These are phyloP conservation scores for Crithidia thermophila DNA, from an alignment of 208 protist species.

Conservation along the genomic window DNA sequence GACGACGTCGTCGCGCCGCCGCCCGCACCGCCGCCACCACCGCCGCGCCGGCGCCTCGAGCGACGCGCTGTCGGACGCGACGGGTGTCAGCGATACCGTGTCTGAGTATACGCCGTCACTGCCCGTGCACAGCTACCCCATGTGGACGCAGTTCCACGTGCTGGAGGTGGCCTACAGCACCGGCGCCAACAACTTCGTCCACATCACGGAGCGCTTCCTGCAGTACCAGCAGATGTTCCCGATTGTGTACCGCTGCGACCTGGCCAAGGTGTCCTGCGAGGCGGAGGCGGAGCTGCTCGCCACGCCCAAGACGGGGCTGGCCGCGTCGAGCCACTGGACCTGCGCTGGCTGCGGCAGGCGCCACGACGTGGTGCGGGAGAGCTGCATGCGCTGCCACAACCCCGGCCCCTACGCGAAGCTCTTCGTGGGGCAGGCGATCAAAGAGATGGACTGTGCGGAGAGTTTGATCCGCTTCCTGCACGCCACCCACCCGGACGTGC, in stretches of 20 bases:
- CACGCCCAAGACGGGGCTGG: conserved; percentile 36
- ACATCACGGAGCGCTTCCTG: conserved; percentile 62
- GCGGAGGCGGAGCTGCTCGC: conserved; percentile 43
- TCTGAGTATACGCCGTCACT: conserved; percentile 1
- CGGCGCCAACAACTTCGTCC: conserved; percentile 53
- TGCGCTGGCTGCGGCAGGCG: conserved; percentile 50
- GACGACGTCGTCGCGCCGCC: conserved; percentile 22
- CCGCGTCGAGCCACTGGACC: conserved; percentile 55
- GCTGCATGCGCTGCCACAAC: conserved; percentile 55
- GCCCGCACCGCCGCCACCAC: conserved; percentile 22
- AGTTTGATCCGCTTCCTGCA: conserved; percentile 57
- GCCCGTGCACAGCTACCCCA: conserved; percentile 36
- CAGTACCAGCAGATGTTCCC: conserved; percentile 62
- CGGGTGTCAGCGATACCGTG: background rate
- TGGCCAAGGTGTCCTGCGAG: conserved; percentile 28
- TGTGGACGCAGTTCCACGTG: conserved; percentile 74
- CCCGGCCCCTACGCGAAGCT: conserved; percentile 53
- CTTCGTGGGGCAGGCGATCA: conserved; percentile 61
- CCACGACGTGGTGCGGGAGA: conserved; percentile 64
- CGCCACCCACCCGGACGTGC: conserved; percentile 53
- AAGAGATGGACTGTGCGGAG: conserved; percentile 45
- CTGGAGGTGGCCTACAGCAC: conserved; percentile 68
- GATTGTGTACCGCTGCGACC: conserved; percentile 54
- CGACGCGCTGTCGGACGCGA: background rate
- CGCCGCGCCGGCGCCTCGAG: conserved; percentile 18